Percentiles rank a stretch among this genome's conserved stretches.
These are phyloP conservation scores for Aspergillus cristatus DNA, from an alignment of 495 filamentous ascomycete genomes.

Conservation along the genomic window DNA sequence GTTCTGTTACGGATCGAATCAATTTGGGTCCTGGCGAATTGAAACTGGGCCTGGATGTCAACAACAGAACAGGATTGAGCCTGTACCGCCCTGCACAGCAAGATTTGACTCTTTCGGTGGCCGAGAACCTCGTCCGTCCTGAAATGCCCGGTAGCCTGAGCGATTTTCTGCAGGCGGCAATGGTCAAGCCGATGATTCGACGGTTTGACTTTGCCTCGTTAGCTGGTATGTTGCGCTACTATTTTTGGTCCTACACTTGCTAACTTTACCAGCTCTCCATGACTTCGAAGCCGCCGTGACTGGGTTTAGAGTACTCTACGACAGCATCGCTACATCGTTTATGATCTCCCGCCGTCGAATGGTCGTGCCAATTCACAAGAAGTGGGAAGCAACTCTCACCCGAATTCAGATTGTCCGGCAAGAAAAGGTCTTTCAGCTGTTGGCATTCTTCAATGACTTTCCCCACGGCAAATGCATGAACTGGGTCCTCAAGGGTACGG, in stretches of 20 bases:
- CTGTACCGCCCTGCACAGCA: constrained; percentile 55
- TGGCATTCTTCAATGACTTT: constrained; percentile 75
- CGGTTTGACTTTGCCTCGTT: constrained; percentile 32
- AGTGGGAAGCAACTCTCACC: constrained; percentile 68
- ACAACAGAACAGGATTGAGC: constrained; percentile 49
- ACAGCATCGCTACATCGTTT: constrained; percentile 50
- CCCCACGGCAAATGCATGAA: constrained; percentile 78
- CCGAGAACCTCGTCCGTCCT: constrained; percentile 50
- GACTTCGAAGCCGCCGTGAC: constrained; percentile 67
- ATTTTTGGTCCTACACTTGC: constrained; percentile 8
- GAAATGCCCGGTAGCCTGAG: constrained; percentile 46
- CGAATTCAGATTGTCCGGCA: constrained; percentile 71
- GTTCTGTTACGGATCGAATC: constrained; percentile 64
- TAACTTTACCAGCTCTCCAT: constrained; percentile 52
- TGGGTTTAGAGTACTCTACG: constrained; percentile 66
- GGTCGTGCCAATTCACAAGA: constrained; percentile 86
- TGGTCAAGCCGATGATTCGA: constrained; percentile 30
- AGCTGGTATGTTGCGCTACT: constrained; percentile 19
- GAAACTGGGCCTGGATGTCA: constrained; percentile 51
- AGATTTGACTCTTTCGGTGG: constrained; percentile 59
- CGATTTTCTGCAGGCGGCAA: constrained; percentile 40
- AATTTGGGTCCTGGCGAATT: constrained; percentile 69
- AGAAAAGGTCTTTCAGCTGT: constrained; percentile 60
- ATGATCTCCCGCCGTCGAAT: constrained; percentile 75
- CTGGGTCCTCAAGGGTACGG: constrained; percentile 71